Percentiles rank a stretch among this genome's conserved stretches.
These are phyloP conservation scores for Camellia japonica DNA, from an alignment of 148 eudicot species.

Conservation along the genomic window DNA sequence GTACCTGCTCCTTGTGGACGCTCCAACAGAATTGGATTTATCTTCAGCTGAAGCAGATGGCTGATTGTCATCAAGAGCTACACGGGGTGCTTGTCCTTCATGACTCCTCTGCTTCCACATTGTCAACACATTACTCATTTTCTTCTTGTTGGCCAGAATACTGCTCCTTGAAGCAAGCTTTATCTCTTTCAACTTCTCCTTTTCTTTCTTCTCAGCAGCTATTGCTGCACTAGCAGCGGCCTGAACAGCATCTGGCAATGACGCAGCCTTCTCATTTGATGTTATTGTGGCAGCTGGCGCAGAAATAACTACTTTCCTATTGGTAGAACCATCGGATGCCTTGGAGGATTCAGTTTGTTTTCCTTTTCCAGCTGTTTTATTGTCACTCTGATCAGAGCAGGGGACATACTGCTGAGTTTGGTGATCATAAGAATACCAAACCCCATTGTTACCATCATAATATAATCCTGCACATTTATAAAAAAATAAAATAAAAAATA, in stretches of 20 bases:
- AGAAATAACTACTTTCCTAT: slow-evolving; percentile 74
- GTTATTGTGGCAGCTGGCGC: slow-evolving; percentile 89
- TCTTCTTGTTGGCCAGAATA: slow-evolving; percentile 86
- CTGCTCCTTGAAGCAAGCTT: slow-evolving; percentile 96
- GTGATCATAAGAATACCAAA: slow-evolving; percentile 81
- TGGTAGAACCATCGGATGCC: slow-evolving; percentile 46
- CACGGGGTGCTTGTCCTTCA: slow-evolving; percentile 95
- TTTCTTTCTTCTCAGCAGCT: slow-evolving; percentile 97
- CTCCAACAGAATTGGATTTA: slow-evolving; percentile 38
- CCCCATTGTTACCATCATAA: slow-evolving; percentile 89
- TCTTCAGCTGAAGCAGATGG: slow-evolving; percentile 51
- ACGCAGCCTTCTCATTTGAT: slow-evolving; percentile 64
- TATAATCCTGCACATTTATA: slow-evolving; percentile 59
- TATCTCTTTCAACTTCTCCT: slow-evolving; percentile 85
- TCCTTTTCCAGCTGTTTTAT: slow-evolving; percentile 44
- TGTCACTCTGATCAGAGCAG: slow-evolving; percentile 64
- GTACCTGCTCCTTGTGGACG: slow-evolving; percentile 43
- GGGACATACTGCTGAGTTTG: slow-evolving; percentile 81
- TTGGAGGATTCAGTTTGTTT: slow-evolving; percentile 42
- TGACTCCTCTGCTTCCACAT: slow-evolving; percentile 98
- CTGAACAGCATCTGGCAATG: slow-evolving; percentile 90
- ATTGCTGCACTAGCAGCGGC: slow-evolving; percentile 97
- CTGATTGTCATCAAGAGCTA: slow-evolving; percentile 66
- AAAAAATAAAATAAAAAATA: neutral
- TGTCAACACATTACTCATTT: slow-evolving; percentile 87